A percentile compares a stretch with the other conserved stretches of the same genome.
phyloP scores from a whole-genome alignment of 179 eudicot species.

The Nepenthes alata region DNA sequence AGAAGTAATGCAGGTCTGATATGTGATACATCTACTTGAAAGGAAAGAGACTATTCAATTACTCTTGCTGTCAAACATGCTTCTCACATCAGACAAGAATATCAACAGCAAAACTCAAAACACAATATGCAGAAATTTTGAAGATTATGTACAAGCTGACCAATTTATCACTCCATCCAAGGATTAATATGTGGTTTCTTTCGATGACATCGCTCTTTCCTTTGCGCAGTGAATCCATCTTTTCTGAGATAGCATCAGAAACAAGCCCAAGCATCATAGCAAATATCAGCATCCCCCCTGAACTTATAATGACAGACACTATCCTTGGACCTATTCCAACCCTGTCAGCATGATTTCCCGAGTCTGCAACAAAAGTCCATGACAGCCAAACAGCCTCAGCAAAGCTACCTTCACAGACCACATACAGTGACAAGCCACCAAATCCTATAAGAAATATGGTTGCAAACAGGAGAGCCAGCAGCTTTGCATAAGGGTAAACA shows the following conservation, averaged over 20 bases:
- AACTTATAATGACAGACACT: conserved; percentile 72
- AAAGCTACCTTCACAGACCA: conserved; percentile 65
- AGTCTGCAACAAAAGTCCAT: conserved; percentile 90
- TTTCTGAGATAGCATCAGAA: conserved; percentile 94
- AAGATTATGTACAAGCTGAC: conserved; percentile 20
- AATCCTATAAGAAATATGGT: conserved; percentile 79
- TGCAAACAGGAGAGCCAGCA: conserved; percentile 82
- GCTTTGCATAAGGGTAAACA: conserved; percentile 84
- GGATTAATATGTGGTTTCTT: conserved; percentile 70
- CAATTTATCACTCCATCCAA: conserved; percentile 98
- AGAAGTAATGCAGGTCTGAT: no score
- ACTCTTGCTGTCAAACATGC: no score
- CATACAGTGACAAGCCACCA: conserved; percentile 85
- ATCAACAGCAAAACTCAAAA: no score
- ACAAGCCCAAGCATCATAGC: conserved; percentile 98
- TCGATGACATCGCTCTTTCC: conserved; percentile 97
- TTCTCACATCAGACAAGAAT: no score
- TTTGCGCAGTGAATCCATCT: conserved; percentile 87
- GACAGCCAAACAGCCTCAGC: conserved; percentile 89
- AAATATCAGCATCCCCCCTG: conserved; percentile 96
- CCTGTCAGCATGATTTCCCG: conserved; percentile 90
- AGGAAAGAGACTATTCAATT: no score
- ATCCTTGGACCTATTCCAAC: conserved; percentile 79
- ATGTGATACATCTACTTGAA: no score
- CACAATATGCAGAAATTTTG: no score